These are phyloP conservation scores for Hygrocybe coccinea DNA, from an alignment of 768 basidiomycete species.

Conservation along the genomic window DNA sequence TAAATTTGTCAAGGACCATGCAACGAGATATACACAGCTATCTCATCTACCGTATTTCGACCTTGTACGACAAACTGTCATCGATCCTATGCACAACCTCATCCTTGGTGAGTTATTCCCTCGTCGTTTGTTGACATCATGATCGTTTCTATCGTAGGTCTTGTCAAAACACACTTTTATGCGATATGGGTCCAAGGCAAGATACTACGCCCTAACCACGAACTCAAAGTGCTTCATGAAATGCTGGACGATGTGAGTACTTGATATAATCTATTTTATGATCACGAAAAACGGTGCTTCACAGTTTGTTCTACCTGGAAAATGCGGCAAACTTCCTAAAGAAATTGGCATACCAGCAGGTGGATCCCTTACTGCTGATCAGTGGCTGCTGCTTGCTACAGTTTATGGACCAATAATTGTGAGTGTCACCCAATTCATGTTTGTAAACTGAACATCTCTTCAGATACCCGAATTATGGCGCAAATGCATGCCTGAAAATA, in stretches of 20 bases:
- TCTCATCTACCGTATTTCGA: constrained; percentile 28
- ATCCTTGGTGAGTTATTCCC: constrained; percentile 20
- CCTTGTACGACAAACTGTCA: constrained; percentile 20
- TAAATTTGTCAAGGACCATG: not conserved
- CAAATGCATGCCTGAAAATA: not conserved
- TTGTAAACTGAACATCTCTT: not conserved
- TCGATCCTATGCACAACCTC: constrained; percentile 33
- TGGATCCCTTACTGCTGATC: constrained; percentile 25
- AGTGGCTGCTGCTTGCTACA: constrained; percentile 6
- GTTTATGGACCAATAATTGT: no score
- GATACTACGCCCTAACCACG: constrained; percentile 9
- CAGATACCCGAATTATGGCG: not conserved
- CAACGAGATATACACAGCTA: constrained; percentile 12
- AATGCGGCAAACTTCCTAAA: constrained; percentile 14
- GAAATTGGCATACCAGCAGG: constrained; percentile 21
- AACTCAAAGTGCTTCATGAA: constrained; percentile 1
- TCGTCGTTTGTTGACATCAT: not conserved
- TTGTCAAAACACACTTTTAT: constrained; percentile 24
- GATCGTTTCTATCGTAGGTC: constrained; percentile 11
- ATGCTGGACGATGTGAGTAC: not conserved
- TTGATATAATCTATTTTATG: not conserved
- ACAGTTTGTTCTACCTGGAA: constrained; percentile 5
- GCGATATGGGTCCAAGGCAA: constrained; percentile 16
- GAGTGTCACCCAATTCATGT: no score
- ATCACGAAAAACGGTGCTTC: not conserved